Percentiles rank a stretch among this genome's conserved stretches.
Conservation (phyloP, 176 grass and related monocot species). For the Musa troglodytarum region DNA sequence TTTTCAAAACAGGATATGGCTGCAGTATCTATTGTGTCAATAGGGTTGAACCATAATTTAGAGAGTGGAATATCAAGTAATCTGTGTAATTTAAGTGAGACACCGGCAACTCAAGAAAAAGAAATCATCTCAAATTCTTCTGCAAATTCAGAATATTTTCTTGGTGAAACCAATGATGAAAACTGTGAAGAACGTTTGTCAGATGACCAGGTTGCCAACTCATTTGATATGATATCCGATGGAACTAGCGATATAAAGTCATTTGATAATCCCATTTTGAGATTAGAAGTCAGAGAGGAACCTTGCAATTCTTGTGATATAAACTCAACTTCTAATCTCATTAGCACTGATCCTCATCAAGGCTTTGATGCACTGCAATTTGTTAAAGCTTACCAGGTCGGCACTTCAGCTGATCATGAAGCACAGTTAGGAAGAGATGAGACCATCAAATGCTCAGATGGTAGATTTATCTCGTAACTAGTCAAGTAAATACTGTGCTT, state of each 20-base stretch:
- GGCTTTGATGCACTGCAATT: not conserved
- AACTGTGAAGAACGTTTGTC: constrained; percentile 32
- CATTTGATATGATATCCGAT: constrained; percentile 43
- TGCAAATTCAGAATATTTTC: constrained; percentile 12
- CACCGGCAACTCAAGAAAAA: constrained; percentile 21
- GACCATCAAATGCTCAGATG: constrained; percentile 27
- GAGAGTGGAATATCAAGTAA: constrained; percentile 24
- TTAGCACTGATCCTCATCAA: not conserved
- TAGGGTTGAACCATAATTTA: constrained; percentile 19
- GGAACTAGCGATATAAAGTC: constrained; percentile 13
- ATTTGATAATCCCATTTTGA: constrained; percentile 15
- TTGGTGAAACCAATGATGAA: constrained; percentile 19
- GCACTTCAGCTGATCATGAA: constrained; percentile 6
- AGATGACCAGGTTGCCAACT: constrained; percentile 56
- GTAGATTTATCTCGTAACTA: constrained; percentile 32
- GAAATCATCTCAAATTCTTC: constrained; percentile 23
- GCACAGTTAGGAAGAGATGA: constrained; percentile 22
- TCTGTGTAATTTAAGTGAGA: constrained; percentile 23
- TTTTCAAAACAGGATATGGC: constrained; percentile 28
- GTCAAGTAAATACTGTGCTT: constrained; percentile 18
- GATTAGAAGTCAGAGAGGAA: constrained; percentile 22
- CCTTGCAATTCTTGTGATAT: constrained; percentile 13
- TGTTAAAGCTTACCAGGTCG: not conserved
- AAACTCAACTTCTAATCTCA: constrained; percentile 7
- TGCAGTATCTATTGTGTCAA: constrained; percentile 14